Conservation (phyloP, 192 early-diverging fungal genomes). For the Nowakowskiella sp. region DNA sequence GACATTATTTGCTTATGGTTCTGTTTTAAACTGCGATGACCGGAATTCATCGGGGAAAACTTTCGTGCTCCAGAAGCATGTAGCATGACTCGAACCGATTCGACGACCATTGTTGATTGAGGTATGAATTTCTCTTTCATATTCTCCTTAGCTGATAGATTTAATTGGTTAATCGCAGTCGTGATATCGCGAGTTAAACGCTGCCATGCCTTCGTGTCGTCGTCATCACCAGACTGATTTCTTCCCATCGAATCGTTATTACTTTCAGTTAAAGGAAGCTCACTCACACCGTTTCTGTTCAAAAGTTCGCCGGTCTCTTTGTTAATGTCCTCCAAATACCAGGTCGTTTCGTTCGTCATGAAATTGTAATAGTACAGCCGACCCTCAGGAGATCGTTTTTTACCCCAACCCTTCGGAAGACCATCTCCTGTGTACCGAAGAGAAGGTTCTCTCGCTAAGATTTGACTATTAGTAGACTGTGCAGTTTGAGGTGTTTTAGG, state of each 20-base stretch:
- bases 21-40: slow-evolving; percentile 52
- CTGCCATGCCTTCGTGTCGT: slow-evolving; percentile 33
- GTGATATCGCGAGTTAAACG: slow-evolving; percentile 32
- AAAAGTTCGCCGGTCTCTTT: slow-evolving; percentile 34
- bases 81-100: slow-evolving; percentile 46
- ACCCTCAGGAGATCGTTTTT: slow-evolving; percentile 50
- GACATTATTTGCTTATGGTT: slow-evolving; percentile 70
- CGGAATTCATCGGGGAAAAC: slow-evolving; percentile 22
- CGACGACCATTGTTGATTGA: slow-evolving; percentile 32
- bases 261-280: slow-evolving; percentile 30
- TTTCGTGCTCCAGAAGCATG: slow-evolving; percentile 33
- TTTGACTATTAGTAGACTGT: neutral
- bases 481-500: slow-evolving; percentile 3
- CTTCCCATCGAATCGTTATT: no score
- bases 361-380: slow-evolving; percentile 69
- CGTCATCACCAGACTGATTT: no score
- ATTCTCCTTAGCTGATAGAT: slow-evolving; percentile 26
- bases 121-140: slow-evolving; percentile 35
- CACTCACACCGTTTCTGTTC: slow-evolving; percentile 35
- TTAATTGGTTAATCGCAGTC: slow-evolving; percentile 25
- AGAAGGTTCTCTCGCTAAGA: no score
- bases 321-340: slow-evolving; percentile 43
- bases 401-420: slow-evolving; percentile 53
- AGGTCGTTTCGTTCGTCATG: slow-evolving; percentile 58
- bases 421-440: no score